Conservation (phyloP, 2,329 filamentous ascomycete genomes). For the Corniculantispora saksenae region DNA sequence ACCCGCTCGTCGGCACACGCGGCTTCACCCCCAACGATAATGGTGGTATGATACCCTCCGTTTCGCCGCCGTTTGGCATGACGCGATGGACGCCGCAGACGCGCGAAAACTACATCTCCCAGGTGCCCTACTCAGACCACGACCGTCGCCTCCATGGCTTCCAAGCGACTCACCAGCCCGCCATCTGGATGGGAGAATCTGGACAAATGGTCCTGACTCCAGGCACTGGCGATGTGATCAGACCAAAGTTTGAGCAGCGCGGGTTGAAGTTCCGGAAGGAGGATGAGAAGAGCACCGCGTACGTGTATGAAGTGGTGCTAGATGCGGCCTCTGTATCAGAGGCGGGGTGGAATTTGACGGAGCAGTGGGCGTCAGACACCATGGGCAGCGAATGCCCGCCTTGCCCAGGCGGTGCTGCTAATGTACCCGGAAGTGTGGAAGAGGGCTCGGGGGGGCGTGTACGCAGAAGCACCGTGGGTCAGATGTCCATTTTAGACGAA, state of each 20-base stretch:
- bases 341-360: slow-evolving; percentile 39
- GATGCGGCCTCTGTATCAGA: slow-evolving; percentile 37
- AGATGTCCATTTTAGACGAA: background rate
- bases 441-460: slow-evolving; percentile 44
- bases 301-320: slow-evolving; percentile 47
- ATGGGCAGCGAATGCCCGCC: slow-evolving; percentile 40
- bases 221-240: slow-evolving; percentile 34
- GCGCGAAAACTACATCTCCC: slow-evolving; percentile 50
- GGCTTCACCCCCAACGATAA: slow-evolving; percentile 34
- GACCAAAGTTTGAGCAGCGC: slow-evolving; percentile 40
- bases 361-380: slow-evolving; percentile 34
- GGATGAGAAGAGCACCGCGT: slow-evolving; percentile 45
- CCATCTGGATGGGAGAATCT: slow-evolving; percentile 54
- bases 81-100: slow-evolving; percentile 53
- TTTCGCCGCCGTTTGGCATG: slow-evolving; percentile 47
- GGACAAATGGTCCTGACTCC: slow-evolving; percentile 46
- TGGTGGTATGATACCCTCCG: slow-evolving; percentile 39
- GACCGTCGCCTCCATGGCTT: slow-evolving; percentile 48
- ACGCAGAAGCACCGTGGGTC: slow-evolving; percentile 26
- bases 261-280: slow-evolving; percentile 43
- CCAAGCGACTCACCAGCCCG: slow-evolving; percentile 51
- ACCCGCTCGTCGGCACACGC: slow-evolving; percentile 36
- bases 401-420: slow-evolving; percentile 31
- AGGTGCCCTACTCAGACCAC: slow-evolving; percentile 47
- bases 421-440: slow-evolving; percentile 22